These are phyloP conservation scores for Lophium mytilinum DNA, from an alignment of 495 filamentous ascomycete genomes.

Conservation along the genomic window DNA sequence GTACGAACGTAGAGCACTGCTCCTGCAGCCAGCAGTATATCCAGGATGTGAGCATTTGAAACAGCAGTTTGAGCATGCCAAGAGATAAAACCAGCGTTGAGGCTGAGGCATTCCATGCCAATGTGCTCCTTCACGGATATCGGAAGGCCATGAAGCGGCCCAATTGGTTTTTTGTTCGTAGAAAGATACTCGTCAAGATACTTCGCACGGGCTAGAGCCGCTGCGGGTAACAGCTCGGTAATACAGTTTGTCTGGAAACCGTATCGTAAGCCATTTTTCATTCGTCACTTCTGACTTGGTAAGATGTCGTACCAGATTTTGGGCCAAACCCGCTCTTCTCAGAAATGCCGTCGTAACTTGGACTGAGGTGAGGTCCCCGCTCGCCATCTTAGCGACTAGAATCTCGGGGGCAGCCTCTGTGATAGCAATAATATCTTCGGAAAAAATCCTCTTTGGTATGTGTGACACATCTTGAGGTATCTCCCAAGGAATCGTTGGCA, in stretches of 20 bases:
- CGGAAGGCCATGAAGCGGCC: conserved; percentile 60
- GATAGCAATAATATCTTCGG: conserved; percentile 41
- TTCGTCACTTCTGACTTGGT: no score
- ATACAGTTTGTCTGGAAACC: conserved; percentile 46
- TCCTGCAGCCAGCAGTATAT: conserved; percentile 41
- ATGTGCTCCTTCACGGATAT: conserved; percentile 63
- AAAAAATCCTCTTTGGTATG: conserved; percentile 39
- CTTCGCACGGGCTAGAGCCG: conserved; percentile 29
- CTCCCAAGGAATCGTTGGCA: conserved; percentile 29
- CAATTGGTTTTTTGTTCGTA: conserved; percentile 36
- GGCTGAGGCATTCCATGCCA: conserved; percentile 46
- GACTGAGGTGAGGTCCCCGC: conserved; percentile 36
- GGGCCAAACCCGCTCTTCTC: conserved; percentile 51
- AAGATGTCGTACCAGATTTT: conserved; percentile 39
- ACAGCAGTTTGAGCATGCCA: conserved; percentile 38
- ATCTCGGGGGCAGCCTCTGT: conserved; percentile 41
- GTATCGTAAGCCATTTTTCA: not conserved
- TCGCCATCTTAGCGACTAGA: conserved; percentile 40
- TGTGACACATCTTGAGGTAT: conserved; percentile 39
- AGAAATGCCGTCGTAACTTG: conserved; percentile 51
- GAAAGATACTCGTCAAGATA: conserved; percentile 31
- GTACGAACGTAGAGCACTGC: conserved; percentile 47
- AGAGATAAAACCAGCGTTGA: conserved; percentile 41
- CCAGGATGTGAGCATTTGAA: conserved; percentile 41
- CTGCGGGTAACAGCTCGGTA: conserved; percentile 55